These are phyloP conservation scores for Acacia crassicarpa DNA, from an alignment of 306 rosid species.

Conservation along the genomic window DNA sequence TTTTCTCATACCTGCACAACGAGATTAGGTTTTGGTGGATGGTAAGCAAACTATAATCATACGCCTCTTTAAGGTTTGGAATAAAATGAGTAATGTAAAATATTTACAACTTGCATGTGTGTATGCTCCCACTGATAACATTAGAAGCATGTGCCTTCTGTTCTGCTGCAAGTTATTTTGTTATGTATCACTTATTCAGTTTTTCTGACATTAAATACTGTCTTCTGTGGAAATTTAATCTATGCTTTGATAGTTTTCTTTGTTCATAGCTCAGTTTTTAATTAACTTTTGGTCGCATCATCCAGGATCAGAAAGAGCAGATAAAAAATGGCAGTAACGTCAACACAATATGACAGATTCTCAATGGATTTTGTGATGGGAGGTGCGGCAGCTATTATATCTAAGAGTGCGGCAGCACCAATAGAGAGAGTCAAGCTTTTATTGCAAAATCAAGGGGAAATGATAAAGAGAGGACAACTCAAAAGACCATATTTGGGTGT, in stretches of 20 bases:
- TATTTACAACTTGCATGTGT: not conserved
- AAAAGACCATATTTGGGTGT: constrained; percentile 69
- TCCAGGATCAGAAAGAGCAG: constrained; percentile 30
- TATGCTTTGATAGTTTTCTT: not conserved
- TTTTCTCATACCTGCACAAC: not conserved
- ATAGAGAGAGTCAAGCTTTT: constrained; percentile 93
- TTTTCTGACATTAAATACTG: not conserved
- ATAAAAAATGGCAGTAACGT: constrained; percentile 43
- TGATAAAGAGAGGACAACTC: constrained; percentile 89
- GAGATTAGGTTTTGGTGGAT: not conserved
- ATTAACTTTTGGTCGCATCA: not conserved
- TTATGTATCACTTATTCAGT: not conserved
- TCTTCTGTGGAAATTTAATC: not conserved
- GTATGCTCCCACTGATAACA: not conserved
- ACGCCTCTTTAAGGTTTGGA: not conserved
- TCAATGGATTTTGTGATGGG: constrained; percentile 80
- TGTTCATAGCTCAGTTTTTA: not conserved
- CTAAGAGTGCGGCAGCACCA: constrained; percentile 86
- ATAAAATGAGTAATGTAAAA: not conserved
- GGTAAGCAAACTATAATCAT: not conserved
- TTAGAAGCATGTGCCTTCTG: not conserved
- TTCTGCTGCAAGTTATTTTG: not conserved
- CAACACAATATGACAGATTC: constrained; percentile 60
- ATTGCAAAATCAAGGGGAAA: constrained; percentile 91
- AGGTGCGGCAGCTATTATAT: constrained; percentile 72